A percentile compares a stretch with the other conserved stretches of the same genome.
Evolutionary conservation across 306 rosid species (phyloP).

Genomic region (Gleditsia sinensis): DNA sequence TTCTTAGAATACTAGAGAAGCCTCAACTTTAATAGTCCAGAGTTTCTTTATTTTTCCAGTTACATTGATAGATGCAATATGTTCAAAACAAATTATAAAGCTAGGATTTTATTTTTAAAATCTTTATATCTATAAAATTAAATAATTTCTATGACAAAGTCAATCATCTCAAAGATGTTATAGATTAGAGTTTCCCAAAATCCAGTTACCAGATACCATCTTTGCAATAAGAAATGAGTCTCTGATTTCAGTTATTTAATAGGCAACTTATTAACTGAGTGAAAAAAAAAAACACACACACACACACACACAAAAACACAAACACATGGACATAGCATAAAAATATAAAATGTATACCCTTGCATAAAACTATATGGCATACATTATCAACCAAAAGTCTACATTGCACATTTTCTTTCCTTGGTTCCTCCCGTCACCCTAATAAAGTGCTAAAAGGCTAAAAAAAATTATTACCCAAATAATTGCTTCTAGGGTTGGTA

Average conservation of each 20-base stretch:
- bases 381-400: conserved; percentile 21
- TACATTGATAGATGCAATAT: neutral
- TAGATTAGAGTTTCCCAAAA: conserved; percentile 10
- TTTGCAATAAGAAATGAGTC: neutral
- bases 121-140: neutral
- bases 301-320: too few species aligned
- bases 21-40: neutral
- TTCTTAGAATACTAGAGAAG: conserved; percentile 12
- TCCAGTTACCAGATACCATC: neutral
- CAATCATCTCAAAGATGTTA: neutral
- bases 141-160: conserved; percentile 17
- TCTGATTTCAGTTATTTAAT: conserved; percentile 15
- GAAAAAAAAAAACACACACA: conserved; percentile 21
- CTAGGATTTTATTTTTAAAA: conserved; percentile 1
- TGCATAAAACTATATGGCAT: conserved; percentile 4
- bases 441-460: conserved; percentile 7
- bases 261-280: conserved; percentile 8
- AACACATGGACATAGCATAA: too few species aligned
- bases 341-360: conserved; percentile 17
- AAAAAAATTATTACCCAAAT: conserved; percentile 61
- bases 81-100: conserved; percentile 7
- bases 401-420: conserved; percentile 16
- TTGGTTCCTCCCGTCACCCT: conserved; percentile 12
- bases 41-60: conserved; percentile 24
- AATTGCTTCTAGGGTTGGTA: conserved; percentile 70